phyloP scores from a whole-genome alignment of 345 rosid genomes.

The Pistacia integerrima region DNA sequence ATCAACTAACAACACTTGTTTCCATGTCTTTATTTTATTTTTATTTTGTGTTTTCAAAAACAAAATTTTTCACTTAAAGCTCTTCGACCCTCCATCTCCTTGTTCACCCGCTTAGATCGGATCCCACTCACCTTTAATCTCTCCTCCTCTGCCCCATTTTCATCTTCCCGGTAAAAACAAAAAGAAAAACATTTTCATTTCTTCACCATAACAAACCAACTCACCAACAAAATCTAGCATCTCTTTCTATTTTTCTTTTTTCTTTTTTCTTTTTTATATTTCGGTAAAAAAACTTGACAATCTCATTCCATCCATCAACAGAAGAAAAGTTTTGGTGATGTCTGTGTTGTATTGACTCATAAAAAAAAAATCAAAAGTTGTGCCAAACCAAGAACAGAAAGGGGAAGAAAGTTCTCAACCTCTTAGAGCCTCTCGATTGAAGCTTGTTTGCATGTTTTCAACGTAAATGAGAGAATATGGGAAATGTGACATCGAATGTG shows the following conservation, averaged over 20 bases:
- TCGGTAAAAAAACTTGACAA: not conserved
- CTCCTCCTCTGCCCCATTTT: conserved; percentile 18
- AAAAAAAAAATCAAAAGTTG: not conserved
- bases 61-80: not conserved
- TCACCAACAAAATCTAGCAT: not conserved
- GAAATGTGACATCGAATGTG: conserved; percentile 89
- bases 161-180: conserved; percentile 24
- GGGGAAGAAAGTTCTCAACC: not conserved
- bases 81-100: conserved; percentile 21
- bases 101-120: conserved; percentile 60
- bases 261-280: not conserved
- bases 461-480: conserved; percentile 47
- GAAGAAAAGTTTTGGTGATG: not conserved
- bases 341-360: not conserved
- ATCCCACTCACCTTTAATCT: conserved; percentile 40
- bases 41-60: not conserved
- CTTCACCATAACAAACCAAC: conserved; percentile 8
- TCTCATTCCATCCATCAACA: not conserved
- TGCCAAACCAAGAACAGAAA: not conserved
- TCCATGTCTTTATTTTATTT: not conserved
- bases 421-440: too few relatives aligned
- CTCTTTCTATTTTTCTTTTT: not conserved
- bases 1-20: not conserved
- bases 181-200: not conserved
- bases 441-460: not conserved